Evolutionary conservation across 2,329 filamentous ascomycete genomes (phyloP), one percentile per base, ranked within the genome.

Genomic region (Claviceps purpurea): DNA sequence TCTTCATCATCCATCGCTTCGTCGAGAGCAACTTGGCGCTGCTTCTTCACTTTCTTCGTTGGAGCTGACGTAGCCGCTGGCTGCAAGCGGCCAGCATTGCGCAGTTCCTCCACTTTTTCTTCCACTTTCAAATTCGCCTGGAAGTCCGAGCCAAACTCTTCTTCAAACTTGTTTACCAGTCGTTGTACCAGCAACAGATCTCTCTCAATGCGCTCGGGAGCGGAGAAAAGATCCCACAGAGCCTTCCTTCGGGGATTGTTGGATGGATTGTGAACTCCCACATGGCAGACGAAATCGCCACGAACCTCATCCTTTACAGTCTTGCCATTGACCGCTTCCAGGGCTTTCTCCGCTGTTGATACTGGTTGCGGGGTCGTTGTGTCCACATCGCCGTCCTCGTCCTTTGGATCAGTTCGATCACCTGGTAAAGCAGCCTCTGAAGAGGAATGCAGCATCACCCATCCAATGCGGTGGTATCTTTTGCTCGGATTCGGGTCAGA

Each of bases 401-500:
- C 85, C 57, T 85, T 82, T 13, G 79, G 78, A 58, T 93, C 86
- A n/a, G 79, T 76, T 55, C 84, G 77, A 59, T 94, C 87, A 54
- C 83, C 72, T 13, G 82, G 75, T 47, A 78, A 73, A 5, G 76
- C 70, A 22, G 77, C 74, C 52, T 94, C 87, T 1, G 85, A 76
- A 14, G 81, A 81, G 16, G 89, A 85, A 62, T 97, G 86, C 10
- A 98, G 77, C 78, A 97, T 93, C 55, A 98, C 94, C 91, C 94
- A 98, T 22, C 93, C 93, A 67, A 98, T 97, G 22, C 93, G 85
- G 65, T 98, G 93, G 63, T 90, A 98, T 57, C 95, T 86, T 71
- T 98, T 98, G 62, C 89, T 85, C 1, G 93, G 93, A 63, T 98
- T 98, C 0, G 93, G 93, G 61, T 98, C 93, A 59, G 90, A 96